Conservation (phyloP, 371 early-diverging fungal genomes). For the Chytridium lagenaria region DNA sequence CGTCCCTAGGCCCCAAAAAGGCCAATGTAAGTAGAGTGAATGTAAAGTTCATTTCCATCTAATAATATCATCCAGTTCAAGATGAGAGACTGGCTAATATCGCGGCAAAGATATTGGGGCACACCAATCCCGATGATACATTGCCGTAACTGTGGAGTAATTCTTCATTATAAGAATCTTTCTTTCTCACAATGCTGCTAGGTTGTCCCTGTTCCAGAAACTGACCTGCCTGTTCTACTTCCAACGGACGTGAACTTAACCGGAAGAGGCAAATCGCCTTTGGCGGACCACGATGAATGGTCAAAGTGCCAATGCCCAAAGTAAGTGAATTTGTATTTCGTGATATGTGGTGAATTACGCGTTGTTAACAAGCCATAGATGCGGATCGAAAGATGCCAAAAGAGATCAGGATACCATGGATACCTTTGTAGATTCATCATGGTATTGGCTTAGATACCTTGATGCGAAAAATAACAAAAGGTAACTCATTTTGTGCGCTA, state of each 20-base stretch:
- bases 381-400: slow-evolving; percentile 30
- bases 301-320: slow-evolving; percentile 75
- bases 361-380: slow-evolving; percentile 22
- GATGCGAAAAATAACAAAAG: slow-evolving; percentile 72
- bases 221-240: slow-evolving; percentile 80
- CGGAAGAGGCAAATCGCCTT: slow-evolving; percentile 77
- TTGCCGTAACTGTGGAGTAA: slow-evolving; percentile 75
- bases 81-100: slow-evolving; percentile 96
- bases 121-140: slow-evolving; percentile 98
- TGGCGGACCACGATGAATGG: slow-evolving; percentile 67
- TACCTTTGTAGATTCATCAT: slow-evolving; percentile 95
- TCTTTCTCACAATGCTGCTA: slow-evolving; percentile 21
- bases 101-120: slow-evolving; percentile 99
- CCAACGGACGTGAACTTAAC: slow-evolving; percentile 69
- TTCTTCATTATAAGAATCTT: slow-evolving; percentile 4
- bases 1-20: no score
- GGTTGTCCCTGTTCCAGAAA: slow-evolving; percentile 82
- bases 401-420: slow-evolving; percentile 93
- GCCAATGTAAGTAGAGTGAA: no score
- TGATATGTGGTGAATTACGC: background rate
- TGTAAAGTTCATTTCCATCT: no score
- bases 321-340: slow-evolving; percentile 53
- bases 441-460: slow-evolving; percentile 89
- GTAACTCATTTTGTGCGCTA: slow-evolving; percentile 4
- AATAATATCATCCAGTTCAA: no score